Conservation (phyloP, 2,329 filamentous ascomycete genomes). For the Pleurostoma richardsiae region DNA sequence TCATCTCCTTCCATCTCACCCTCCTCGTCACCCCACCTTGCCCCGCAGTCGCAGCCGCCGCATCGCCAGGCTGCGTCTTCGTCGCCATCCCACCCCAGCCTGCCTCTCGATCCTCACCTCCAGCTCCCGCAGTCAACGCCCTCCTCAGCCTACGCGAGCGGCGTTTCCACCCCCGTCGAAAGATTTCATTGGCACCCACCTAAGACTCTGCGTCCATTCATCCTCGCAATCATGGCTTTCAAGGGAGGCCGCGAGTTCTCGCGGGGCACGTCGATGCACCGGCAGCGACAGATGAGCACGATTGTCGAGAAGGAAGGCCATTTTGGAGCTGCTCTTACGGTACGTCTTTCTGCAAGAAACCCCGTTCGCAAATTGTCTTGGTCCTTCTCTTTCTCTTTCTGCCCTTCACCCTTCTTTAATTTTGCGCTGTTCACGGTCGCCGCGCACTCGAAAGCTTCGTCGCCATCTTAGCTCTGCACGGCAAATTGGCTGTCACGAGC, state of each 20-base stretch:
- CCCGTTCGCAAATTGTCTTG: too few relatives aligned
- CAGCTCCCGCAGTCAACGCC: background rate
- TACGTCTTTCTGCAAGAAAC: constrained; percentile 16
- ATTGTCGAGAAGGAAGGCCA: constrained; percentile 35
- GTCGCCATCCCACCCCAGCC: background rate
- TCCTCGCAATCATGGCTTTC: background rate
- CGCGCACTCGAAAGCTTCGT: too few relatives aligned
- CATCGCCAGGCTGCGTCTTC: background rate
- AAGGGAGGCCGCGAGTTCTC: constrained; percentile 32
- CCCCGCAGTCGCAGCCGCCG: background rate
- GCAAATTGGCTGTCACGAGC: too few relatives aligned
- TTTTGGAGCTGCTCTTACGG: constrained; percentile 40
- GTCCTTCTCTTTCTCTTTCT: background rate
- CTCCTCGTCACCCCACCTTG: background rate
- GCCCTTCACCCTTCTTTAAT: background rate
- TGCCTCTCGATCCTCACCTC: background rate
- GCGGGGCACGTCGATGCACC: constrained; percentile 37
- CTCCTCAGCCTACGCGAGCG: background rate
- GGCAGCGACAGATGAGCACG: constrained; percentile 39
- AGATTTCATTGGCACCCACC: background rate
- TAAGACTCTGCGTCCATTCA: background rate
- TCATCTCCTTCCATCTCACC: background rate
- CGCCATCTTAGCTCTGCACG: too few relatives aligned
- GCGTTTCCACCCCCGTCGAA: background rate
- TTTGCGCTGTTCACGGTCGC: background rate